Evolutionary conservation across 106 monocot species (phyloP).

Genomic region (Allium fistulosum): DNA sequence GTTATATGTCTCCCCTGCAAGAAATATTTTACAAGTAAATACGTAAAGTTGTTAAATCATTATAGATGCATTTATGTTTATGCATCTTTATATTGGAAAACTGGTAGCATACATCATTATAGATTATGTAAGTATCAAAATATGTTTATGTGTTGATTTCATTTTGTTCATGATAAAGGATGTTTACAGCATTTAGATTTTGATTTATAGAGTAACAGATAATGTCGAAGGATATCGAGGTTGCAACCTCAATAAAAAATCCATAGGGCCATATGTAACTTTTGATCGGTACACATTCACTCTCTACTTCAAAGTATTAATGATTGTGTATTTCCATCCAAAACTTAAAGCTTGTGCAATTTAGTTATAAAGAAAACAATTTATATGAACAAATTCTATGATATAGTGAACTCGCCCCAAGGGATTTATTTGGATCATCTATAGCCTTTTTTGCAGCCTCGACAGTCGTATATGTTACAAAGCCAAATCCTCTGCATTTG

Average conservation of each 20-base stretch:
- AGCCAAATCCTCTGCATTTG: conserved; percentile 43
- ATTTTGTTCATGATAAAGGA: neutral
- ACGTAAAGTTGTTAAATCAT: neutral
- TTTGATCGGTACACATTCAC: neutral
- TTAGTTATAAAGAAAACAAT: neutral
- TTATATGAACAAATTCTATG: neutral
- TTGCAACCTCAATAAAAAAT: no score
- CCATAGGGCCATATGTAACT: neutral
- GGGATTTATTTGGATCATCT: conserved; percentile 38
- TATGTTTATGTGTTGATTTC: neutral
- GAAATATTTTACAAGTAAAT: neutral
- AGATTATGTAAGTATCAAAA: neutral
- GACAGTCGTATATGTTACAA: conserved; percentile 44
- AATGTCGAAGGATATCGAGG: neutral
- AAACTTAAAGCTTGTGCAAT: neutral
- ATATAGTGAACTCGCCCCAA: conserved; percentile 24
- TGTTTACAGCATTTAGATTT: neutral
- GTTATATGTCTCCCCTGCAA: conserved; percentile 40
- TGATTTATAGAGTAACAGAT: neutral
- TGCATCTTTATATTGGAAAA: no score
- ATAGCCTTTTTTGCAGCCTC: conserved; percentile 51
- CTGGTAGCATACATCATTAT: neutral
- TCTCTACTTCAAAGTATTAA: neutral
- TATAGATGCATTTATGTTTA: no score
- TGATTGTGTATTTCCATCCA: neutral